Evolutionary conservation across 257 asterid species (phyloP), one percentile per base, ranked within the genome.

Genomic region (Mitragyna speciosa): DNA sequence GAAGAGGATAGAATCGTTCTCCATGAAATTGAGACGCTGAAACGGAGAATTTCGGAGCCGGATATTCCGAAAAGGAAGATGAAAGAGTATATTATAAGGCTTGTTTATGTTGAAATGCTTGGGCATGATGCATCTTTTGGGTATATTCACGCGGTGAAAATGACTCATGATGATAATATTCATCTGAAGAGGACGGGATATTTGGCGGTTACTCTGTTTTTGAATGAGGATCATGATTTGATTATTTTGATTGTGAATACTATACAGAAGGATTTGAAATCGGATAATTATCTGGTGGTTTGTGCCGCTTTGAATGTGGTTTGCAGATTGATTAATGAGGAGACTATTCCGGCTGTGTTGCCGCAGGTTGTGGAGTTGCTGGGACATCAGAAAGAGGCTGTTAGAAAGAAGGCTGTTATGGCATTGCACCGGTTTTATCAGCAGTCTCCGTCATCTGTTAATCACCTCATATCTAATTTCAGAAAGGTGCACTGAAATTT

Each of bases 41-140:
- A 96, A 75, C 72, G 90, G 4, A 90, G 97, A 76, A 79, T 94
- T 31, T 72, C 88, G 64, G 91, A 86, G 78, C 98, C 97, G 1
- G 97, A 90, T 66, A 94, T 91, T 67, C 92, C 98, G 9, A 96
- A 94, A 76, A 88, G 91, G 86, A 94, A 94, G 89, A 91, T 96
- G 82, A 96, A 94, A 81, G 99, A 96, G 87, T 96, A 89, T 80
- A 76, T 96, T 64, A 86, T 96, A 61, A 92, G 98, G 63, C 92
- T 94, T 66, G 88, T 94, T 22, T 94, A 94, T 76, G 93, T 94
- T n/a, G 97, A 94, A 86, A 94, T 94, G 99, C 90, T 96, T 30
- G 98, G 97, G 61, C 97, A 94, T 79, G 99, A 96, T 59, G 97
- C 99, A 0, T 94, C 99, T 0, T 96, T 96, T 61, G 99, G 99